Evolutionary conservation across 2,329 filamentous ascomycete genomes (phyloP), one percentile per base, ranked within the genome.

Genomic region (Microcera coccophila): DNA sequence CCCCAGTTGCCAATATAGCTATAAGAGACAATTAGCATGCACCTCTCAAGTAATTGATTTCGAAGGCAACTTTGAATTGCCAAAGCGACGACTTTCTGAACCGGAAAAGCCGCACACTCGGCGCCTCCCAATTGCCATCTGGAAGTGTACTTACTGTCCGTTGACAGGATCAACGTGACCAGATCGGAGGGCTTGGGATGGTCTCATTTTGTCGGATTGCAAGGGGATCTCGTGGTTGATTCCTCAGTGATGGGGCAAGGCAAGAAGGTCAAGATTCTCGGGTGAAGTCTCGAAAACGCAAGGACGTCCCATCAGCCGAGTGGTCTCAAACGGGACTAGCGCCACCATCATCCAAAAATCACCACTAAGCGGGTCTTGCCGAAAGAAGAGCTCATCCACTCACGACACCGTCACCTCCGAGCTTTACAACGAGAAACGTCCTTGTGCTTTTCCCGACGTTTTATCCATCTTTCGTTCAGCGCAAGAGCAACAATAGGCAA

Each of bases 1-100:
- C 87, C 87, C 85, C 86, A 91, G 67, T 70, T 70, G 57, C 87
- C 87, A 46, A 90, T 71, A 68, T 74, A 90, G 65, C 87, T 90
- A 50, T 16, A 48, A 47, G 41, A 35, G 10, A 5, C 32, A 33
- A 48, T 67, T 50, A 66, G 64, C 48, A 44, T 37, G 33, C 5
- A 15, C 10, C 37, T 46, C 32, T 19, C 24, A 9, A 19, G 38
- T 39, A 21, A 51, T 50, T 50, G 42, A 41, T n/a, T 33, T 7
- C 33, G 33, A 28, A 34, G 43, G 42, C 31, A 42, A 14, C 42
- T 41, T 29, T 41, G 35, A 32, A 40, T 24, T 38, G 16, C 38
- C 16, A 35, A 22, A 26, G 19, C 34, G 31, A 41, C 33, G 41
- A 31, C 40, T 37, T 45, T 49, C 36, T 38, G 11, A 33, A 36